A percentile compares a stretch with the other conserved stretches of the same genome.
Conservation (phyloP, 2,329 filamentous ascomycete species). For the Annulohypoxylon truncatum region DNA sequence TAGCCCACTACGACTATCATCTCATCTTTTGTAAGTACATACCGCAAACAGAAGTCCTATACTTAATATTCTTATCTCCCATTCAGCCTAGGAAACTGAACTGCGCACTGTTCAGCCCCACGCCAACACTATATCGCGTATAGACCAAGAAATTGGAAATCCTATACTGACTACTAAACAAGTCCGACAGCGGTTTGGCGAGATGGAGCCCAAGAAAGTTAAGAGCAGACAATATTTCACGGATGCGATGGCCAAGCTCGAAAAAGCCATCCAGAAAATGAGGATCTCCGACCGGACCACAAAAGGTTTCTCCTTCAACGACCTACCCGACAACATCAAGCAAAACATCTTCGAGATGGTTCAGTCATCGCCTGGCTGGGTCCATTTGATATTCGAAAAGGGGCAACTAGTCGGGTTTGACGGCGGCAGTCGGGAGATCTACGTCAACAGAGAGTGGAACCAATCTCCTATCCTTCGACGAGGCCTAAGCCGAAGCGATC, state of each 20-base stretch:
- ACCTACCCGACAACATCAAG: slow-evolving; percentile 18
- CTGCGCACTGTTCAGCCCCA: background rate
- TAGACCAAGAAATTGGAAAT: background rate
- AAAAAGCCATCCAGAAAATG: background rate
- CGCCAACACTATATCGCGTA: background rate
- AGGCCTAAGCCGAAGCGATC: slow-evolving; percentile 5
- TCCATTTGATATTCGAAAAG: slow-evolving; percentile 5
- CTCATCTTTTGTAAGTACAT: background rate
- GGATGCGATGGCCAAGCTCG: background rate
- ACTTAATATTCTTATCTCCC: background rate
- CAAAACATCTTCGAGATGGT: slow-evolving; percentile 18
- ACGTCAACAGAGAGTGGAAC: slow-evolving; percentile 23
- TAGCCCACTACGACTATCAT: background rate
- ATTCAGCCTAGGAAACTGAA: background rate
- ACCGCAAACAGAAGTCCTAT: background rate
- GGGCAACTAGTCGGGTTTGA: background rate
- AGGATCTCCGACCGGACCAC: background rate
- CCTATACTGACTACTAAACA: background rate
- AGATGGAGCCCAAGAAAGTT: background rate
- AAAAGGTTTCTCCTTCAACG: slow-evolving; percentile 1
- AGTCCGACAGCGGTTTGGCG: slow-evolving; percentile 4
- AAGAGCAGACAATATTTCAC: background rate
- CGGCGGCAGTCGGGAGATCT: slow-evolving; percentile 2
- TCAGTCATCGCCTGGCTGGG: slow-evolving; percentile 17
- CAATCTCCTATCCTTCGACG: background rate